Conservation (phyloP, 1,139 yeast genomes). For the Blastobotrys aristatus region DNA sequence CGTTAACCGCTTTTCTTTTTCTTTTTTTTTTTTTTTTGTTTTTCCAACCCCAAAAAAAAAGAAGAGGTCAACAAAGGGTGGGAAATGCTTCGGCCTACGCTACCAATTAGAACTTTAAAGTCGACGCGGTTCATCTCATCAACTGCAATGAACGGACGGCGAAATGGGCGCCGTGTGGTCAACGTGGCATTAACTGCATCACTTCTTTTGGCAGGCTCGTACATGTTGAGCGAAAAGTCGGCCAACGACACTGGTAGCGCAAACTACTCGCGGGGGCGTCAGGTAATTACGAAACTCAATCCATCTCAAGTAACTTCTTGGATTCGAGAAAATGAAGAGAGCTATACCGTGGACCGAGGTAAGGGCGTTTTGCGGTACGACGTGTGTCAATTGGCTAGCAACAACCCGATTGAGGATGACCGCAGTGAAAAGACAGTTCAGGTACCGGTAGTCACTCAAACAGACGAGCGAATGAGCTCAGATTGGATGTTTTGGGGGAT, state of each 20-base stretch:
- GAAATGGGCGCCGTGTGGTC: neutral
- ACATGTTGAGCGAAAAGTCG: neutral
- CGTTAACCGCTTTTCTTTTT: neutral
- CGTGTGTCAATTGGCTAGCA: constrained; percentile 82
- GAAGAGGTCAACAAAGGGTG: neutral
- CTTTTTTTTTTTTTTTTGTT: neutral
- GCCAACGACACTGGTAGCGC: constrained; percentile 6
- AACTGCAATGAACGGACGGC: neutral
- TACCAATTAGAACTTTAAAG: neutral
- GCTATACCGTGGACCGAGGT: constrained; percentile 73
- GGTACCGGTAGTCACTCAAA: constrained; percentile 51
- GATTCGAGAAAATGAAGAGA: constrained; percentile 72
- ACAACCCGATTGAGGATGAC: constrained; percentile 93
- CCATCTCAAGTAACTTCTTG: constrained; percentile 72
- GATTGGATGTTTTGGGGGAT: constrained; percentile 97
- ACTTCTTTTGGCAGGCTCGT: constrained; percentile 12
- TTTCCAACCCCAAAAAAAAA: neutral
- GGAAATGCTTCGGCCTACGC: neutral
- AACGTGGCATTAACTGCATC: constrained; percentile 12
- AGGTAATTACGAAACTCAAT: constrained; percentile 41
- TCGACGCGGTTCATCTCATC: neutral
- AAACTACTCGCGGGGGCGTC: constrained; percentile 13
- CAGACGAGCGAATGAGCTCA: constrained; percentile 41
- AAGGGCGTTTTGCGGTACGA: constrained; percentile 93
- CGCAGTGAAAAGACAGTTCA: constrained; percentile 82